Conservation (phyloP, 2,329 filamentous ascomycete genomes). For the Diplocarpon mali region DNA sequence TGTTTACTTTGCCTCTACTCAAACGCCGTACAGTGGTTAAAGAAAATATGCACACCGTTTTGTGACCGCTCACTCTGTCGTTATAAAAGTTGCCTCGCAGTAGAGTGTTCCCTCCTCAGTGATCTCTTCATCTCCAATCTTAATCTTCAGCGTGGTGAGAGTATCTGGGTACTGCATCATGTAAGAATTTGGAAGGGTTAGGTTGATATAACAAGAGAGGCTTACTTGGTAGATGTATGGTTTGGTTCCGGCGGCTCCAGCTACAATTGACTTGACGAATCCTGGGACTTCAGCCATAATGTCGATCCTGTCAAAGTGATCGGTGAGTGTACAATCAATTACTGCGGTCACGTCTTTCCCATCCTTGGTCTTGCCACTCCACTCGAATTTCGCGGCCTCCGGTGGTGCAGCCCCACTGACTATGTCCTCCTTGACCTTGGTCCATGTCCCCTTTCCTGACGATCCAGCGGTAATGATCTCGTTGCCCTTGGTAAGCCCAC, state of each 20-base stretch:
- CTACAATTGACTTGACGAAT: conserved; percentile 90
- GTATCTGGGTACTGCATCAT: conserved; percentile 54
- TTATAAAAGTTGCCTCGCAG: conserved; percentile 89
- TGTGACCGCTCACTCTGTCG: neutral
- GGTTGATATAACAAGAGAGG: neutral
- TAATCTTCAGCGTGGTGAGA: conserved; percentile 65
- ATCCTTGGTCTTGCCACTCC: conserved; percentile 69
- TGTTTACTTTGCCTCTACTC: conserved; percentile 14
- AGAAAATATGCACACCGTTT: conserved; percentile 9
- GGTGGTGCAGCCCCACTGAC: conserved; percentile 88
- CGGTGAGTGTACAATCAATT: conserved; percentile 57
- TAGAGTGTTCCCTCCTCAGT: conserved; percentile 71
- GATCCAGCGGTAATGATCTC: conserved; percentile 67
- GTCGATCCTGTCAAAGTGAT: conserved; percentile 72
- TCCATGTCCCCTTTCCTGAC: conserved; percentile 56
- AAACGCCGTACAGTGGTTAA: conserved; percentile 18
- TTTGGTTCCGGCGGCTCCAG: conserved; percentile 78
- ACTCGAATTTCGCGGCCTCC: conserved; percentile 60
- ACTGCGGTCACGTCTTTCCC: conserved; percentile 60
- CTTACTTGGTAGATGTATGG: conserved; percentile 93
- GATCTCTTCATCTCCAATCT: conserved; percentile 69
- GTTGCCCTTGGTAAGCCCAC: conserved; percentile 69
- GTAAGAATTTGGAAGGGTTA: conserved; percentile 16
- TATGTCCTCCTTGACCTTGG: conserved; percentile 55
- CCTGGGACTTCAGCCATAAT: conserved; percentile 94